Base-by-base conservation (phyloP, 1,284 basidiomycete genomes). In the Hortiboletus rubellus region DNA sequence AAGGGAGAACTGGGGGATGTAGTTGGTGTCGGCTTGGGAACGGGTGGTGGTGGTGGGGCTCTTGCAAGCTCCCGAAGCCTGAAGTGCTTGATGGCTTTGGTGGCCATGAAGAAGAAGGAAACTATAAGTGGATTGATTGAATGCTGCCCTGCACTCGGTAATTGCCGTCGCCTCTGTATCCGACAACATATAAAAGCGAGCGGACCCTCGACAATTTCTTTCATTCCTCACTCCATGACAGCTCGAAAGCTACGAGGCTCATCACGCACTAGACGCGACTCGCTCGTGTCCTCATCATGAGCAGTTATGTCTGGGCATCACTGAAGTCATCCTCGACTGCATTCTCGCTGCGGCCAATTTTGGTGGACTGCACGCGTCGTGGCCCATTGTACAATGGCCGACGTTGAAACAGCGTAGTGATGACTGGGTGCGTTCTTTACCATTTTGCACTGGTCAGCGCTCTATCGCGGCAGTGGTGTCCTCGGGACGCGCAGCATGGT, bases 231-330 rank as follows among this genome's bases (percentile, higher is more conserved):
- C 14, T 50, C 57, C 63, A 66, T 66, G 66, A 71, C 76, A 77
- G 75, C 72, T 68, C 68, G 64, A 81, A 81, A 72, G 79, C 77
- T 72, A 74, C 79, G 76, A 78, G 60, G 75, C 79, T 81, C 78
- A 76, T 69, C 62, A 68, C 80, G 64, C 59, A 80, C 78, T 71
- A 68, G 69, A 69, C 65, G 43, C 49, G 59, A n/a, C 36, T 43
- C 24, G 41, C 31, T 31, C 54, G 58, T 62, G 52, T 73, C 70
- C 68, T 63, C 47, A 57, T 79, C 66, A 70, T 75, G 78, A 81
- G 79, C 76, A 76, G 79, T 81, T 27, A 80, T 77, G 79, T 82
- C 79, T 79, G 81, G 81, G 79, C 66, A 70, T 80, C 72, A 61
- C 57, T 76, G 22, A 22, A 22, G 66, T 77, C 77, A 74, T 73